These are phyloP conservation scores for Penicillium oxalicum DNA, from an alignment of 2,329 filamentous ascomycete genomes.

Conservation along the genomic window DNA sequence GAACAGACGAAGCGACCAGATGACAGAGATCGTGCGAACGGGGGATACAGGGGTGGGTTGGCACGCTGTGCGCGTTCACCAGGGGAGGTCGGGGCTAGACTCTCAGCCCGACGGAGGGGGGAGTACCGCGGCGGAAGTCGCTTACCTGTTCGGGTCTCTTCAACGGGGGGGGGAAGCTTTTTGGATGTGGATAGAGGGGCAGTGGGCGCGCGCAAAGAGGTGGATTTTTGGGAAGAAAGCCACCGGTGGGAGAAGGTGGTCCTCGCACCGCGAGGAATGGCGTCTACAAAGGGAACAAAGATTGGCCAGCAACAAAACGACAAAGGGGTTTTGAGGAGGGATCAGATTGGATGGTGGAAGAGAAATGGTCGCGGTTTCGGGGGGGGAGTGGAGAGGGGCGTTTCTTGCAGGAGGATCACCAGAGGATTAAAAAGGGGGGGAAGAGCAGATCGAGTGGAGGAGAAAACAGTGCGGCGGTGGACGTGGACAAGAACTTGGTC, in stretches of 20 bases:
- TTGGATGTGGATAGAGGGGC: slow-evolving; percentile 4
- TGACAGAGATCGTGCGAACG: neutral
- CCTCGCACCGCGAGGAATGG: slow-evolving; percentile 23
- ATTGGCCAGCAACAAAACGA: slow-evolving; percentile 1
- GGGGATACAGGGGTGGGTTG: neutral
- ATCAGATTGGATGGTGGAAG: neutral
- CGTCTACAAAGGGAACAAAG: slow-evolving; percentile 9
- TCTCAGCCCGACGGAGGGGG: neutral
- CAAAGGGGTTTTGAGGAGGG: slow-evolving; percentile 11
- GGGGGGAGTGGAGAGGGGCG: slow-evolving; percentile 5
- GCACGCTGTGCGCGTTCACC: neutral
- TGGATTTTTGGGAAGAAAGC: slow-evolving; percentile 5
- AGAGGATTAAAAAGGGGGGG: slow-evolving; percentile 7
- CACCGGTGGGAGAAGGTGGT: slow-evolving; percentile 7
- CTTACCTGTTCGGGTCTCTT: neutral
- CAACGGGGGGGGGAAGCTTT: neutral
- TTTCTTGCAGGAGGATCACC: neutral
- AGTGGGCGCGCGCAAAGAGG: slow-evolving; percentile 3
- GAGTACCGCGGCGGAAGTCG: slow-evolving; percentile 1
- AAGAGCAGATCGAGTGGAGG: neutral
- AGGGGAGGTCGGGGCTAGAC: slow-evolving; percentile 1
- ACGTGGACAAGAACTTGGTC: too few relatives aligned
- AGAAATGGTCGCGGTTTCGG: neutral
- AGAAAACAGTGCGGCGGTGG: too few relatives aligned
- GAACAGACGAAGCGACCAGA: too few relatives aligned